Base-by-base conservation (phyloP, 1,139 yeast genomes). In the Geotrichum klebahnii region DNA sequence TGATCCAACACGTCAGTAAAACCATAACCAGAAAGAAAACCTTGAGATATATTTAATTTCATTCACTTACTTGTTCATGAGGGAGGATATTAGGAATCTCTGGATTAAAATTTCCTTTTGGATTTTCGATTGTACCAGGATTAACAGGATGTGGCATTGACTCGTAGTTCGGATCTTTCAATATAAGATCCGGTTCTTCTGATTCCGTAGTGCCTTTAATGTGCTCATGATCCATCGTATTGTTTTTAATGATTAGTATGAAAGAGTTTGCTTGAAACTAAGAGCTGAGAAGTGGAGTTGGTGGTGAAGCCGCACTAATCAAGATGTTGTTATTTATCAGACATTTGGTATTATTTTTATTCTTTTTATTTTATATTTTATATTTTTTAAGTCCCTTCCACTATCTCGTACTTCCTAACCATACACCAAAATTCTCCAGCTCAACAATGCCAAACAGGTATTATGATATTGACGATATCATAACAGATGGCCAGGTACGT, bases 381-480 rank as follows among this genome's bases (percentile, higher is more conserved):
- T 16, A 17, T 17, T 26, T 37, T 23, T n/a, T 20, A 14, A 17
- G 23, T 37, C 16, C 22, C 35, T 26, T 28, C 28, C 14, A 19
- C 23, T 39, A 46, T 22, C 24, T n/a, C 32, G 34, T 23, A 20
- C 20, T 29, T 23, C 9, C 38, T 22, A 39, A 3, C 2, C 36
- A 17, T 3, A 41, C n/a, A n/a, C n/a, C n/a, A n/a, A n/a, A n/a
- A n/a, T n/a, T n/a, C n/a, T n/a, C n/a, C n/a, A n/a, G n/a, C n/a
- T n/a, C n/a, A 22, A 31, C 19, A 19, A 48, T 48, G 52, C 48
- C 52, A 4, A 62, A 57, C 48, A 59, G 75, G 9, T 90, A 90
- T 71, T 89, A 85, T 70, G 90, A 85, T 62, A 73, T 90, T 4
- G 96, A 89, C 60, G 97, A 88, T 60, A 84, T 89, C n/a, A 74